Percentiles rank a stretch among this genome's conserved stretches.
Conservation (phyloP, 352 stramenopile genomes). For the Phytophthora quininea region DNA sequence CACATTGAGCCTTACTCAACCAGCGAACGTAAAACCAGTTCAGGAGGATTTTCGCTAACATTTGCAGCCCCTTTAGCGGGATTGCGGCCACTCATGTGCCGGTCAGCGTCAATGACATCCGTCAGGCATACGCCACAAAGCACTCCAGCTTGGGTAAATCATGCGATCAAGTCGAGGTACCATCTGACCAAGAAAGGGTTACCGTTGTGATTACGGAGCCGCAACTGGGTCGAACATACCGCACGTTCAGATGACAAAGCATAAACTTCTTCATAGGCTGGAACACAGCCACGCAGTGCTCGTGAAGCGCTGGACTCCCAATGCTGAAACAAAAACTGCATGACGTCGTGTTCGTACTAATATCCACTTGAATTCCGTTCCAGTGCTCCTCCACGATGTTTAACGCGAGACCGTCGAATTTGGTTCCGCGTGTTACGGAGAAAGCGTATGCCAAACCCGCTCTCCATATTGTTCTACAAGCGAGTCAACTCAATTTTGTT, state of each 20-base stretch:
- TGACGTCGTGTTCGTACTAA: no score
- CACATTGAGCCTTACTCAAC: no score
- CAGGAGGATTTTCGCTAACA: not conserved
- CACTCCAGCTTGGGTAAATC: no score
- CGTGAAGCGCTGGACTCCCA: not conserved
- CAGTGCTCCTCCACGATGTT: not conserved
- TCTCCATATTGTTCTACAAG: not conserved
- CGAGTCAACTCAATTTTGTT: not conserved
- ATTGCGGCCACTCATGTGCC: not conserved
- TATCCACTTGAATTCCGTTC: not conserved
- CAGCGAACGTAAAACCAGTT: not conserved
- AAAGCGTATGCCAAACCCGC: not conserved
- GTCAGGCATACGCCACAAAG: no score
- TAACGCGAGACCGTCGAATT: not conserved
- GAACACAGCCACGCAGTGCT: not conserved
- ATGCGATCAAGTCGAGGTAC: no score
- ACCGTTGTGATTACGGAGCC: no score
- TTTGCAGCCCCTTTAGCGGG: not conserved
- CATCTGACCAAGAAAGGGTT: no score
- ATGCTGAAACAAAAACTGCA: not conserved
- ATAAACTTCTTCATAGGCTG: not conserved
- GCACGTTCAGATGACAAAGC: not conserved
- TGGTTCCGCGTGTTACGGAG: not conserved
- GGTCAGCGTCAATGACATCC: not conserved
- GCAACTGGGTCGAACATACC: no score